Evolutionary conservation across 192 early-diverging fungal species (phyloP).

Genomic region (Borealophlyctis nickersoniae): DNA sequence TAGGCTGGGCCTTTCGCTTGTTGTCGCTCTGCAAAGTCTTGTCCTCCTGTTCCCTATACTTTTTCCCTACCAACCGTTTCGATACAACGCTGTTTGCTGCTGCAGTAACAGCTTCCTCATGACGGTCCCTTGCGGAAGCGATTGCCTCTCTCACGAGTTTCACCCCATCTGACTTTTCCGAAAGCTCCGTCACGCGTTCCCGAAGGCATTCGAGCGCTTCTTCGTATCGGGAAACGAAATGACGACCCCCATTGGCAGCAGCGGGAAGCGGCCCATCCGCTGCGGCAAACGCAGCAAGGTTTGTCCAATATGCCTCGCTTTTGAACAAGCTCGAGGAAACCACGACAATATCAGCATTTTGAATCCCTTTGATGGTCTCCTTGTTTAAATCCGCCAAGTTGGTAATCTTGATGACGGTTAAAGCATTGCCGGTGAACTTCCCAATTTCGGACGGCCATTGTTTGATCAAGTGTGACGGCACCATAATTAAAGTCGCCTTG

Average conservation of each 20-base stretch:
- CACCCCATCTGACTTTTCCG: constrained; percentile 12
- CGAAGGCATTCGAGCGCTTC: constrained; percentile 23
- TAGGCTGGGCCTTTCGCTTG: background rate
- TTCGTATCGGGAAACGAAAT: constrained; percentile 34
- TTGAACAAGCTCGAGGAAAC: constrained; percentile 30
- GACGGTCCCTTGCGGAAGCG: background rate
- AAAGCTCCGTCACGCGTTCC: constrained; percentile 23
- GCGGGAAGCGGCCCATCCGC: constrained; percentile 28
- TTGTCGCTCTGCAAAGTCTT: constrained; percentile 7
- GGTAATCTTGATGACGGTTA: constrained; percentile 27
- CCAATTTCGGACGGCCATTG: constrained; percentile 47
- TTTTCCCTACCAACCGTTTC: constrained; percentile 26
- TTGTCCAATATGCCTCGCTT: constrained; percentile 32
- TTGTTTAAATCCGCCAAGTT: constrained; percentile 36
- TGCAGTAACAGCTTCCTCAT: constrained; percentile 5
- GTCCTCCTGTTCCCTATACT: background rate
- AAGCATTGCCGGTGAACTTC: constrained; percentile 35
- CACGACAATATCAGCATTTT: constrained; percentile 42
- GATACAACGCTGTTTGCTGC: constrained; percentile 3
- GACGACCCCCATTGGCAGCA: constrained; percentile 32
- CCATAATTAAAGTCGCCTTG: constrained; percentile 42
- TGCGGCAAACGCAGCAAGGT: constrained; percentile 27
- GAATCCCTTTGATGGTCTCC: constrained; percentile 31
- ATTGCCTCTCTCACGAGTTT: constrained; percentile 15
- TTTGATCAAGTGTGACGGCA: constrained; percentile 39